phyloP scores from a whole-genome alignment of 768 basidiomycete species.

The Rhodotorula paludigena region DNA sequence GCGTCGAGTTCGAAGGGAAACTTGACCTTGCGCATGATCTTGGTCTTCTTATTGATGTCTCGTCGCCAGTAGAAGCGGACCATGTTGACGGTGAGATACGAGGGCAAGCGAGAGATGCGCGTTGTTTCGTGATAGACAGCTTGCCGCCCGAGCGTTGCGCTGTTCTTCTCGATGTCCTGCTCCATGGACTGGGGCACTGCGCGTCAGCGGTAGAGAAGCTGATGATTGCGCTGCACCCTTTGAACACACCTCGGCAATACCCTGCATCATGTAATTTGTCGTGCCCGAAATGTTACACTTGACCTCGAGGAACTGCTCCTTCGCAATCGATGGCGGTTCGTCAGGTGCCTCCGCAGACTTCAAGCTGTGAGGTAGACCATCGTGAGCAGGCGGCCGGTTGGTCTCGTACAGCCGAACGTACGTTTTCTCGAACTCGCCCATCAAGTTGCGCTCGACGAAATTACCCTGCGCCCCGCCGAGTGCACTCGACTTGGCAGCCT shows the following conservation, averaged over 20 bases:
- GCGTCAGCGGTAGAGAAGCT: conserved; percentile 22
- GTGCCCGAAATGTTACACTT: conserved; percentile 82
- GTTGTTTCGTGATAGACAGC: conserved; percentile 76
- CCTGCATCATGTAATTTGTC: conserved; percentile 83
- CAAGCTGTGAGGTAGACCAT: conserved; percentile 52
- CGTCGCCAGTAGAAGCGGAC: conserved; percentile 91
- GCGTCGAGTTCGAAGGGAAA: conserved; percentile 86
- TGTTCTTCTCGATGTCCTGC: conserved; percentile 77
- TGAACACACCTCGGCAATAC: conserved; percentile 67
- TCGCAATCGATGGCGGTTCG: conserved; percentile 61
- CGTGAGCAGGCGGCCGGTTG: neutral
- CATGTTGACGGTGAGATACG: conserved; percentile 77
- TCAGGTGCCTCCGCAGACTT: conserved; percentile 76
- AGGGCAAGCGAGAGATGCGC: conserved; percentile 74
- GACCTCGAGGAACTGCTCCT: conserved; percentile 76
- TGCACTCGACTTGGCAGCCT: conserved; percentile 55
- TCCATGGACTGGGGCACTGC: conserved; percentile 78
- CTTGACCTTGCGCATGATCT: conserved; percentile 86
- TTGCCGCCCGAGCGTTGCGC: conserved; percentile 69
- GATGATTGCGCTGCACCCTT: too few relatives aligned
- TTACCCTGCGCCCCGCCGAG: conserved; percentile 47
- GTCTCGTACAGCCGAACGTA: conserved; percentile 44
- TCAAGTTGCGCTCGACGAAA: conserved; percentile 76
- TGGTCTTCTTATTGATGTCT: conserved; percentile 84
- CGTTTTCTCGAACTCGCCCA: conserved; percentile 72